These are phyloP conservation scores for Trypanosoma cruzi DNA, from an alignment of 208 protist species.

Conservation along the genomic window DNA sequence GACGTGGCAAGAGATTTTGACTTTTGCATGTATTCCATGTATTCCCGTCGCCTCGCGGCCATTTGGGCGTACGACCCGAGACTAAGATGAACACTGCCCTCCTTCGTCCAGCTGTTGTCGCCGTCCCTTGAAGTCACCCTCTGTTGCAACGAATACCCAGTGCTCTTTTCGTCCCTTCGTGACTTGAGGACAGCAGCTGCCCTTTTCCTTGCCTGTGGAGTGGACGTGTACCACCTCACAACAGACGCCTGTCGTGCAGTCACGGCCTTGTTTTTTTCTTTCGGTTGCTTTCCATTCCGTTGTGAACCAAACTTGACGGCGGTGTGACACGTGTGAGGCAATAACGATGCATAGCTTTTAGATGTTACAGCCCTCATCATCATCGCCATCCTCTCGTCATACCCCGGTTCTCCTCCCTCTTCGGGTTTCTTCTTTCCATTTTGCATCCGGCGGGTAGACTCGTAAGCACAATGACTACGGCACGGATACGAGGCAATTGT, in stretches of 20 bases:
- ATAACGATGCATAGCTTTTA: background rate
- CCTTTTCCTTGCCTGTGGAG: too few species aligned
- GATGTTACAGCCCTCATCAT: background rate
- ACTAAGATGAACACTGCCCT: background rate
- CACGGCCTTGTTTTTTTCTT: background rate
- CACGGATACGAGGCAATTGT: too few species aligned
- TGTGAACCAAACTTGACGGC: background rate
- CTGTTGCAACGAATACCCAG: too few species aligned
- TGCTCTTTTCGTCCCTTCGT: too few species aligned
- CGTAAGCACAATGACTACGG: too few species aligned
- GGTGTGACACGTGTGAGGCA: background rate
- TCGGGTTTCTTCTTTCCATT: too few species aligned
- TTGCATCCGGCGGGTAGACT: too few species aligned
- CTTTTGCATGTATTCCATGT: background rate
- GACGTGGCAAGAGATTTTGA: background rate
- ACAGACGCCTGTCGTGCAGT: background rate
- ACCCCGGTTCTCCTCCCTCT: background rate
- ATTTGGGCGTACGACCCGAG: conserved; percentile 18
- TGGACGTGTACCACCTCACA: background rate
- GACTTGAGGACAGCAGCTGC: too few species aligned
- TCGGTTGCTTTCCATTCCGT: background rate
- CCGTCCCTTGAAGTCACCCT: background rate
- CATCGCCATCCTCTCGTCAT: background rate
- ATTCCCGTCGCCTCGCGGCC: conserved; percentile 20
- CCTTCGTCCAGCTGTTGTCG: background rate